phyloP scores from a whole-genome alignment of 495 filamentous ascomycete genomes.

The Aspergillus nidulans region DNA sequence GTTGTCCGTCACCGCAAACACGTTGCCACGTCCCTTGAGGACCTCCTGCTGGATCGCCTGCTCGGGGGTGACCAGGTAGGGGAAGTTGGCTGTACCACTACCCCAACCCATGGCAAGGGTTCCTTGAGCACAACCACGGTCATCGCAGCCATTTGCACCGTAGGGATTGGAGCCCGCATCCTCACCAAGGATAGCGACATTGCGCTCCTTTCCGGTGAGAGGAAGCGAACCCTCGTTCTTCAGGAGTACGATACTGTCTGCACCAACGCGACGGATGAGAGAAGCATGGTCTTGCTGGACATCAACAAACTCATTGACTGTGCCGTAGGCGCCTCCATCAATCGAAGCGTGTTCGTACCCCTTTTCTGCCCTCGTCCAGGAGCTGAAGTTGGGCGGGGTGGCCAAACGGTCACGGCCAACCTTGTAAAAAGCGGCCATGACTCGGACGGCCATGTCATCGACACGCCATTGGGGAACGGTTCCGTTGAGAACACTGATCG shows the following conservation, averaged over 20 bases:
- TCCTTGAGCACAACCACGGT: slow-evolving; percentile 80
- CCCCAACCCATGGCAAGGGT: slow-evolving; percentile 96
- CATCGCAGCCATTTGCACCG: slow-evolving; percentile 81
- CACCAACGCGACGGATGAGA: slow-evolving; percentile 69
- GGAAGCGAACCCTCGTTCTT: slow-evolving; percentile 82
- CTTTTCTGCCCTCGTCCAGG: slow-evolving; percentile 76
- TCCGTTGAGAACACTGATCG: slow-evolving; percentile 81
- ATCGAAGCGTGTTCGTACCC: slow-evolving; percentile 63
- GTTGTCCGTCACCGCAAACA: slow-evolving; percentile 75
- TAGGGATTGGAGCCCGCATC: slow-evolving; percentile 73
- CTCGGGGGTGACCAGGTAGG: slow-evolving; percentile 85
- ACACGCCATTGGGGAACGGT: slow-evolving; percentile 86
- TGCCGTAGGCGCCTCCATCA: slow-evolving; percentile 48
- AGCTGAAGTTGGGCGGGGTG: slow-evolving; percentile 77
- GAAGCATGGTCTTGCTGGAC: slow-evolving; percentile 70
- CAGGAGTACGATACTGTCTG: slow-evolving; percentile 76
- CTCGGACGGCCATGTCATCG: slow-evolving; percentile 89
- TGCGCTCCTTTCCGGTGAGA: slow-evolving; percentile 65
- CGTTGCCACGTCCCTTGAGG: slow-evolving; percentile 46
- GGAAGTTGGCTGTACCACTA: slow-evolving; percentile 83
- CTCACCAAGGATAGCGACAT: slow-evolving; percentile 77
- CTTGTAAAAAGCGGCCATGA: slow-evolving; percentile 92
- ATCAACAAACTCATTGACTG: slow-evolving; percentile 82
- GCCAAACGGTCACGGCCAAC: slow-evolving; percentile 64
- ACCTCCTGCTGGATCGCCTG: slow-evolving; percentile 78